Conservation (phyloP, 2,329 filamentous ascomycete genomes). For the Diaporthe ilicicola region DNA sequence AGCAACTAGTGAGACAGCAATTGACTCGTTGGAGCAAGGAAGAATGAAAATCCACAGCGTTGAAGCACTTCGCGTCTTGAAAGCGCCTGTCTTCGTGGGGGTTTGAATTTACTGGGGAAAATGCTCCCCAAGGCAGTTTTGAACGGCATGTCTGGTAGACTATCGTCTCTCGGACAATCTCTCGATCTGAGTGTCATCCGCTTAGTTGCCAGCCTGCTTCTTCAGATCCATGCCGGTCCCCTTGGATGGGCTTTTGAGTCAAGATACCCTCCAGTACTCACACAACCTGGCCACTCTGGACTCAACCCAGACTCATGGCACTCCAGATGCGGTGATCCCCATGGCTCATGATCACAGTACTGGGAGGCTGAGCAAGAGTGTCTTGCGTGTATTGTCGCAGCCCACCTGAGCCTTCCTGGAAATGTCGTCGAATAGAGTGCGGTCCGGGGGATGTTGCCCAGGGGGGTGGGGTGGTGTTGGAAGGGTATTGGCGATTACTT, state of each 20-base stretch:
- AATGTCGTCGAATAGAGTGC: slow-evolving; percentile 12
- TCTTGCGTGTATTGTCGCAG: slow-evolving; percentile 22
- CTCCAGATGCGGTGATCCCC: not conserved
- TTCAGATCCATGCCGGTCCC: not conserved
- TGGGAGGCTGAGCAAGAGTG: slow-evolving; percentile 2
- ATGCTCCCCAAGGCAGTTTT: not conserved
- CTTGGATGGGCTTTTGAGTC: not conserved
- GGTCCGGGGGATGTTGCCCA: not conserved
- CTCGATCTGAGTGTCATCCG: not conserved
- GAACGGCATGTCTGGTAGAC: not conserved
- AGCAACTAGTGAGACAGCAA: not conserved
- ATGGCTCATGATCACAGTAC: slow-evolving; percentile 6
- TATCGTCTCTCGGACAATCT: not conserved
- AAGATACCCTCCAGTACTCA: not conserved
- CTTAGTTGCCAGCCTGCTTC: not conserved
- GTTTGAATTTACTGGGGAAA: not conserved
- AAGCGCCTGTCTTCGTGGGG: not conserved
- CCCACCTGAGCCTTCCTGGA: not conserved
- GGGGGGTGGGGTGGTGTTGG: not conserved
- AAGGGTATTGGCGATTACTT: not conserved
- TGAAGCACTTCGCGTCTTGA: not conserved
- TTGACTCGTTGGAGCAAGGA: not conserved
- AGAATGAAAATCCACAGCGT: not conserved
- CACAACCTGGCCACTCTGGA: not conserved
- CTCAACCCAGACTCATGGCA: not conserved